Evolutionary conservation across 345 rosid genomes (phyloP).

Genomic region (Camelina neglecta): DNA sequence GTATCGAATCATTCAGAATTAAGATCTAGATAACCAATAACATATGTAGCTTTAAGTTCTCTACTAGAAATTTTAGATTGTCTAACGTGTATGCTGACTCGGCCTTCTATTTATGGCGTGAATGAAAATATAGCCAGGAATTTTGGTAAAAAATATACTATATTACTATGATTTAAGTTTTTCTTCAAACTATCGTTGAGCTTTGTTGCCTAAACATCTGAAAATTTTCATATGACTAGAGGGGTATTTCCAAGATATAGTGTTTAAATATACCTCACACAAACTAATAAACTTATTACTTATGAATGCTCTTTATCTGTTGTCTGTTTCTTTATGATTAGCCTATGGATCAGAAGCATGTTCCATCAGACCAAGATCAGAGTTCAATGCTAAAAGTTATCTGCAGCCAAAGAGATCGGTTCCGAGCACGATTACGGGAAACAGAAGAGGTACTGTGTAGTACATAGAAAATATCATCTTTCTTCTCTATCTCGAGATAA

Average conservation of each 20-base stretch:
- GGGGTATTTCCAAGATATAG: background rate
- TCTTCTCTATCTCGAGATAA: background rate
- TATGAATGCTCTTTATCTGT: background rate
- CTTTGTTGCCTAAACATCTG: background rate
- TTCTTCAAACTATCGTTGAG: background rate
- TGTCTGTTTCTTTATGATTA: slow-evolving; percentile 43
- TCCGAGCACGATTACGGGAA: slow-evolving; percentile 81
- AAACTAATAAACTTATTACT: slow-evolving; percentile 5
- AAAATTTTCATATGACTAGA: slow-evolving; percentile 1
- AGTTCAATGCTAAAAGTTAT: slow-evolving; percentile 98
- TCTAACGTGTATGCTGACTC: slow-evolving; percentile 9
- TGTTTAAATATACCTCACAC: background rate
- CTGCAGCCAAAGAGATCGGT: slow-evolving; percentile 93
- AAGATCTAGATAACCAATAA: slow-evolving; percentile 17
- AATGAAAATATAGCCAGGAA: background rate
- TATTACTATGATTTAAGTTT: background rate
- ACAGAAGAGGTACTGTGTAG: slow-evolving; percentile 77
- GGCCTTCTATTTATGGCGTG: background rate
- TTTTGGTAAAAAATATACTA: background rate
- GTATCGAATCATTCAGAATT: background rate
- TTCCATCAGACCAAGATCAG: slow-evolving; percentile 86
- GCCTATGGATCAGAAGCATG: slow-evolving; percentile 73
- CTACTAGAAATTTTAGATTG: background rate
- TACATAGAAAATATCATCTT: background rate
- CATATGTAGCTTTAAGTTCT: slow-evolving; percentile 12